Evolutionary conservation across 2,329 filamentous ascomycete species (phyloP), one percentile per base, ranked within the genome.

Genomic region (Alternaria infectoria): DNA sequence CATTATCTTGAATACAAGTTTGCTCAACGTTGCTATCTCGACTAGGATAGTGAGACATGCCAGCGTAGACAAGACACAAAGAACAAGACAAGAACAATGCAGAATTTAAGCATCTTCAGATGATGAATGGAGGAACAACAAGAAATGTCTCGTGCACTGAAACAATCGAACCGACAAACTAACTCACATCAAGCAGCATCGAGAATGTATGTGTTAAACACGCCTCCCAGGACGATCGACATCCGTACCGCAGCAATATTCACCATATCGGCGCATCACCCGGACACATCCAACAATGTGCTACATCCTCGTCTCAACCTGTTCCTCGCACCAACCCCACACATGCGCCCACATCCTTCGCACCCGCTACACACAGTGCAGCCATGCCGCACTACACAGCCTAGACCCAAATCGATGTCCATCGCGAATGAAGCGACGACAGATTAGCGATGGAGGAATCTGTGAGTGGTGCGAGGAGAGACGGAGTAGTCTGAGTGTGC

Each of bases 271-370:
- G 21, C 26, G 30, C 25, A 45, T 23, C 13, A n/a, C 43, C 25
- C 17, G n/a, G 17, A 59, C 11, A 10, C 40, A 17, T 13, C 28
- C 28, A 6, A 32, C n/a, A 0, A 76, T 77, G 73, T 77, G 74
- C 64, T 67, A 73, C 68, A 69, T 69, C 40, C 55, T 70, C 54
- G 59, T 74, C n/a, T 60, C 69, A 3, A 61, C 62, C 28, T 77
- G 75, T 8, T 51, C 50, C 26, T 45, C 56, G 4, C 23, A 30
- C 7, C 23, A 62, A 40, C 15, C 12, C 4, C 28, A 30, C 3
- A 21, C 30, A 13, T 75, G 72, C 64, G 36, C 57, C 17, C 68
- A 66, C 36, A 60, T 68, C 5, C 56, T 71, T 0, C 32, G 30
- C 7, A 66, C 68, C 23, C 68, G 57, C 5, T 73, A 77, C 52